Evolutionary conservation across 2,329 filamentous ascomycete species (phyloP), one percentile per base, ranked within the genome.

Genomic region (Chaetomiaceae sp.): DNA sequence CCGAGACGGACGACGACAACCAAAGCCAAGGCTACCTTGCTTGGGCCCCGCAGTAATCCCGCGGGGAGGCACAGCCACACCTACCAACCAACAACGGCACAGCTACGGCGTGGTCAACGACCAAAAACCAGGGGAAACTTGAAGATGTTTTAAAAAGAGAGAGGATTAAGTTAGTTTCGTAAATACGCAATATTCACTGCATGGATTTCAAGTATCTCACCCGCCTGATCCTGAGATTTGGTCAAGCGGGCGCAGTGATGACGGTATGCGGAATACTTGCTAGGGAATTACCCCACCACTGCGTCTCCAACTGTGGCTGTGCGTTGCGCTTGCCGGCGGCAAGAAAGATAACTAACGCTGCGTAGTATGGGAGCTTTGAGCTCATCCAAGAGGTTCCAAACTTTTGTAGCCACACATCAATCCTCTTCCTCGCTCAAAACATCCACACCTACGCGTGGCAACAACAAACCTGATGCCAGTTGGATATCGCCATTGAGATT

Each of bases 31-130:
- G 45, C 33, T 42, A 33, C 52, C 47, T 37, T 53, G 51, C 21
- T 37, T 2, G 20, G 44, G 58, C 58, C 58, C 57, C 59, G 58
- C 59, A 58, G 23, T 55, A 40, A 48, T 48, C 47, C 46, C 51
- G 27, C 14, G 23, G 23, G 25, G 23, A 20, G 48, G 53, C 58
- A 58, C 58, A 53, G 58, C 58, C 55, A 60, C 57, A 58, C 14
- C 14, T 48, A 43, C 46, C 48, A 53, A 52, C 57, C 48, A 56
- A 59, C 57, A 36, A 41, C 27, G 44, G 49, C 51, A 54, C 48
- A 53, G 42, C 5, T 38, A 25, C 44, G 41, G 42, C 44, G 43
- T 45, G 38, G 40, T 2, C 10, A 3, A 21, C 5, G 10, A 44
- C 25, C 10, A 11, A 14, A 6, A 33, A 33, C 9, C 9, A 30